Conservation (phyloP, 495 filamentous ascomycete genomes). For the Hyphodiscus hymeniophilus region DNA sequence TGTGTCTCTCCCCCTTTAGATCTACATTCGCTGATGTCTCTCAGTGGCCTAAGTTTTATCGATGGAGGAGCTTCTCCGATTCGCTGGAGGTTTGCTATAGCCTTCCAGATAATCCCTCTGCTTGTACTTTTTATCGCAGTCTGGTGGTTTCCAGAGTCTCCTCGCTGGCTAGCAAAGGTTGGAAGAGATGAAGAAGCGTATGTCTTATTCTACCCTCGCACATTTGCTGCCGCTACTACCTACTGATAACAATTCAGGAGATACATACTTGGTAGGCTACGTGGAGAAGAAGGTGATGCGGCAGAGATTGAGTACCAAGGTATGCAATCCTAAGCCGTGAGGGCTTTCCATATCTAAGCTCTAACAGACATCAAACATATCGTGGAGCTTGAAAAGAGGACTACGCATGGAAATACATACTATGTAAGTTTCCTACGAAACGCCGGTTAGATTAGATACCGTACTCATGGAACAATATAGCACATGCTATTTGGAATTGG, state of each 20-base stretch:
- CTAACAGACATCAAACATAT: no score
- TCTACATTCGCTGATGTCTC: background rate
- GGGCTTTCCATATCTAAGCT: no score
- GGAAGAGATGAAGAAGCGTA: slow-evolving; percentile 53
- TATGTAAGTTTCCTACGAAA: no score
- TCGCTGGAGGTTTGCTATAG: slow-evolving; percentile 63
- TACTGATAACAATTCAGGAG: no score
- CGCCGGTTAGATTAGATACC: no score
- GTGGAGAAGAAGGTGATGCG: slow-evolving; percentile 48
- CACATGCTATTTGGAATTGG: no score
- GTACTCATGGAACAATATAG: no score
- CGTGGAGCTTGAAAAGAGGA: no score
- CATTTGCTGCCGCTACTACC: no score
- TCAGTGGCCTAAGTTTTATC: slow-evolving; percentile 45
- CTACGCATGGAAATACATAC: no score
- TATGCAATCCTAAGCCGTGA: no score
- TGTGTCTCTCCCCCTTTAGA: background rate
- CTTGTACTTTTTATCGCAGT: slow-evolving; percentile 42
- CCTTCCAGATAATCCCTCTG: slow-evolving; percentile 60
- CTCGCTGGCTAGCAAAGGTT: slow-evolving; percentile 56
- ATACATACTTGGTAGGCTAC: slow-evolving; percentile 52
- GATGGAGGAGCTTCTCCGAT: slow-evolving; percentile 46
- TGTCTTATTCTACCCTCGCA: no score
- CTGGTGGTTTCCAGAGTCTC: slow-evolving; percentile 60
- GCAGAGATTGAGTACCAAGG: slow-evolving; percentile 58